phyloP scores from a whole-genome alignment of 2,329 filamentous ascomycete species.

The Hypoxylon sp. region DNA sequence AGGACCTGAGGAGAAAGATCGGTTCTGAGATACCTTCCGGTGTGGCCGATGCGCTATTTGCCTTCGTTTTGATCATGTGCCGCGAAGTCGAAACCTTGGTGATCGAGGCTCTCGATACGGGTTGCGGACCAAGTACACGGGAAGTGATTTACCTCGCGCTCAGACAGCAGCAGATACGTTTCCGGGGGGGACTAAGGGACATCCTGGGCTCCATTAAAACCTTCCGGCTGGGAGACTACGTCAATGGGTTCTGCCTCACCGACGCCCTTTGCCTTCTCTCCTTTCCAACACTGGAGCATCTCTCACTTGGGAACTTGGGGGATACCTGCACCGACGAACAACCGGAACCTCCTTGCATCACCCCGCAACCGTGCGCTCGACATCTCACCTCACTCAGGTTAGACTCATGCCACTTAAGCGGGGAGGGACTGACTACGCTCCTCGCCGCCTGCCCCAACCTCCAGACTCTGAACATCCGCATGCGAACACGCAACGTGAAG shows the following conservation, averaged over 20 bases:
- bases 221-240: conserved; percentile 17
- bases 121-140: background rate
- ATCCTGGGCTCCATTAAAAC: background rate
- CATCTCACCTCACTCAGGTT: conserved; percentile 5
- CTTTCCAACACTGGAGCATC: conserved; percentile 20
- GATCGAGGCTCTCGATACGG: background rate
- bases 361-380: background rate
- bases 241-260: conserved; percentile 9
- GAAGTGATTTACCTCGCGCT: background rate
- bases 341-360: background rate
- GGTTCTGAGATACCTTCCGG: background rate
- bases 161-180: background rate
- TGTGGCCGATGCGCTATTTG: background rate
- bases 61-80: background rate
- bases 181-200: background rate
- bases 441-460: conserved; percentile 12
- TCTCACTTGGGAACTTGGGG: conserved; percentile 18
- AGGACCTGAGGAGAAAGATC: background rate
- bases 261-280: conserved; percentile 23
- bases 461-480: conserved; percentile 20
- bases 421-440: background rate
- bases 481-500: background rate
- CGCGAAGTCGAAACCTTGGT: background rate
- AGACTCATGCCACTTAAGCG: conserved; percentile 13
- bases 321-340: background rate